Conservation (phyloP, 108 stramenopile species). For the Bacterosira constricta region DNA sequence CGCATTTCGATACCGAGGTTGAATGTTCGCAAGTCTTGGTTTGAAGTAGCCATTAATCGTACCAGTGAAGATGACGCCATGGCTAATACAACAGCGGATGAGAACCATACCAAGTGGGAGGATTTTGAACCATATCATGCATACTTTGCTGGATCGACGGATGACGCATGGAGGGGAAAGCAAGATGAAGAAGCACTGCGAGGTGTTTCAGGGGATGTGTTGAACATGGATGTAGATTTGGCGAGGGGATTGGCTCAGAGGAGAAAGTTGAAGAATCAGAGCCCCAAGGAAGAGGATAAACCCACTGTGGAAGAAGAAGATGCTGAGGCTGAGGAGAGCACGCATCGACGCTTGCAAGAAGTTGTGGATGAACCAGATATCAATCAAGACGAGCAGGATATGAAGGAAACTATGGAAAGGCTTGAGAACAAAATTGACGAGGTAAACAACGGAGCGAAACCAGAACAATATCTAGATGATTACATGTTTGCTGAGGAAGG, state of each 20-base stretch:
- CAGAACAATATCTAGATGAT: conserved; percentile 11
- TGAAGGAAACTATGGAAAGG: neutral
- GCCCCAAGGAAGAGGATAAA: conserved; percentile 16
- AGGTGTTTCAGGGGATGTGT: conserved; percentile 66
- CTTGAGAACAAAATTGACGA: neutral
- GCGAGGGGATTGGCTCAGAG: conserved; percentile 55
- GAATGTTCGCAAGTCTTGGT: conserved; percentile 71
- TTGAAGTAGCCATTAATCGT: conserved; percentile 61
- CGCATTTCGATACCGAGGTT: conserved; percentile 69
- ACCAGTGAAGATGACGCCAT: conserved; percentile 54
- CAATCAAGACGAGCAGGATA: conserved; percentile 9
- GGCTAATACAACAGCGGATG: conserved; percentile 3
- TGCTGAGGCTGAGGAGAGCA: conserved; percentile 5
- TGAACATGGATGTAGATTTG: conserved; percentile 61
- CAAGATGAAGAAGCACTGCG: conserved; percentile 53
- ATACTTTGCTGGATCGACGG: conserved; percentile 65
- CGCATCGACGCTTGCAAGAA: conserved; percentile 51
- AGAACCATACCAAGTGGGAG: conserved; percentile 28
- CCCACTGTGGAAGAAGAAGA: conserved; percentile 1
- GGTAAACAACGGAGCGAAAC: neutral
- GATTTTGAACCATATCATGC: conserved; percentile 83
- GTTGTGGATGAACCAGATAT: conserved; percentile 1
- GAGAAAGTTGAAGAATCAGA: too few relatives aligned
- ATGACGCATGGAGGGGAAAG: conserved; percentile 30
- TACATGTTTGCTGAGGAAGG: conserved; percentile 31